These are phyloP conservation scores for Papiliotrema nemorosa DNA, from an alignment of 1,284 basidiomycete species.

Conservation along the genomic window DNA sequence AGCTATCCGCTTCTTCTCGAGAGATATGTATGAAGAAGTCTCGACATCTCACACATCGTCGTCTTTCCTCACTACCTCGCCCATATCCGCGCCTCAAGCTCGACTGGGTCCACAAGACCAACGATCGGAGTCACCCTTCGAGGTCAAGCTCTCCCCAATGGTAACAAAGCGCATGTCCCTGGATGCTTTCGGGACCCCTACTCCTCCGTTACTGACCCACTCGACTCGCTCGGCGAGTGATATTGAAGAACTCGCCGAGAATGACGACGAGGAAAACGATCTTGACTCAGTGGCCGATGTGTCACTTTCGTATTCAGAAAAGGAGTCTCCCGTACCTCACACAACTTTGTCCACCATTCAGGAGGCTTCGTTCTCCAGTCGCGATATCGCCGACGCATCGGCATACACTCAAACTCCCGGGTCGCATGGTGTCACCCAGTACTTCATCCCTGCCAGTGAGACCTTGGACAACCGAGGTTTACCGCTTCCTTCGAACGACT, in stretches of 20 bases:
- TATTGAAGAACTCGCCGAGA: slow-evolving; percentile 2
- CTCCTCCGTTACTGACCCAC: background rate
- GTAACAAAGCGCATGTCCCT: slow-evolving; percentile 37
- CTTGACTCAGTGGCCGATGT: too few relatives aligned
- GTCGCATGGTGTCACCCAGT: background rate
- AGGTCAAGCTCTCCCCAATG: slow-evolving; percentile 31
- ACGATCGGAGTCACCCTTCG: slow-evolving; percentile 33
- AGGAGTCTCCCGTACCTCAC: too few relatives aligned
- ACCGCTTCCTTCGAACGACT: slow-evolving; percentile 5
- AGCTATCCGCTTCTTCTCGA: slow-evolving; percentile 34
- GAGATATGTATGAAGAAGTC: slow-evolving; percentile 25
- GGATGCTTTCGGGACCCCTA: slow-evolving; percentile 32
- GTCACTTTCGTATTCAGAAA: too few relatives aligned
- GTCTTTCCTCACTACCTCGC: background rate
- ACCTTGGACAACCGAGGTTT: slow-evolving; percentile 1
- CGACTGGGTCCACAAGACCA: slow-evolving; percentile 6
- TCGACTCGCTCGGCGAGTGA: background rate
- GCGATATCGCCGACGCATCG: background rate
- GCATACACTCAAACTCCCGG: background rate
- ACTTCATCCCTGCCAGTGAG: background rate
- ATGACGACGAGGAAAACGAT: slow-evolving; percentile 1
- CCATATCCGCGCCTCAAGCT: background rate
- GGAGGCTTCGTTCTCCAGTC: slow-evolving; percentile 7
- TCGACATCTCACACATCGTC: slow-evolving; percentile 9
- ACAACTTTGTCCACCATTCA: slow-evolving; percentile 21